Evolutionary conservation across 2,329 filamentous ascomycete species (phyloP).

Genomic region (Leptodontidium sp.): DNA sequence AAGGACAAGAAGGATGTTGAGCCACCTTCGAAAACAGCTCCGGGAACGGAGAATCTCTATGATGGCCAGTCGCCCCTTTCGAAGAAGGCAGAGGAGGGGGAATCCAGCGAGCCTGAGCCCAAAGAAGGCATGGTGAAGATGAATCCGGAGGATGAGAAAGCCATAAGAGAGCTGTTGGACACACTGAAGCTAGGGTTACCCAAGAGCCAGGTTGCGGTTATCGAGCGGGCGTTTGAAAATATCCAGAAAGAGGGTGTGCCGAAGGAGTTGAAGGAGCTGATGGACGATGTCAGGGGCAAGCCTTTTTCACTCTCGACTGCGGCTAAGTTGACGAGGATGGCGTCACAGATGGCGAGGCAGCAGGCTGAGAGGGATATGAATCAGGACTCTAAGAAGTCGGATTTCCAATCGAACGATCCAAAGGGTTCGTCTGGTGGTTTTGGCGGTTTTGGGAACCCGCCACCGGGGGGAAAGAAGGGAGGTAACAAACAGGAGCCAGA

Average conservation of each 20-base stretch:
- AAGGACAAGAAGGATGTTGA: slow-evolving; percentile 48
- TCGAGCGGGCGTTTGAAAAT: slow-evolving; percentile 67
- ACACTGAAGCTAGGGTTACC: slow-evolving; percentile 67
- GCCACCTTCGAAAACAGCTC: slow-evolving; percentile 43
- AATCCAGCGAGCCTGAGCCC: slow-evolving; percentile 40
- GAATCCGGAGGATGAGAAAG: slow-evolving; percentile 62
- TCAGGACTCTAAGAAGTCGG: slow-evolving; percentile 42
- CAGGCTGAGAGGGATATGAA: slow-evolving; percentile 43
- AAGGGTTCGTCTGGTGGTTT: slow-evolving; percentile 28
- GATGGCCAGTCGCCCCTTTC: slow-evolving; percentile 52
- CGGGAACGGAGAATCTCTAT: slow-evolving; percentile 56
- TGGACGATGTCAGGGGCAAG: slow-evolving; percentile 43
- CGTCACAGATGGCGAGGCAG: slow-evolving; percentile 44
- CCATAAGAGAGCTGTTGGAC: slow-evolving; percentile 63
- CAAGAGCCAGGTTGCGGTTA: slow-evolving; percentile 63
- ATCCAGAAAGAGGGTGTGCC: slow-evolving; percentile 77
- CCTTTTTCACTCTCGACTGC: slow-evolving; percentile 40
- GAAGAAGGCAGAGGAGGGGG: slow-evolving; percentile 37
- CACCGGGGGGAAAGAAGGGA: slow-evolving; percentile 48
- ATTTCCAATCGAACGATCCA: slow-evolving; percentile 39
- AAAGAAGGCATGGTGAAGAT: slow-evolving; percentile 50
- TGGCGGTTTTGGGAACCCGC: slow-evolving; percentile 24
- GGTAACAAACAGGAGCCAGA: slow-evolving; percentile 43
- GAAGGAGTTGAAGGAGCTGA: slow-evolving; percentile 56
- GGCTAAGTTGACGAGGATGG: slow-evolving; percentile 48